Base-by-base conservation (phyloP, 331 rosid genomes). In the Pyrus hybrid region DNA sequence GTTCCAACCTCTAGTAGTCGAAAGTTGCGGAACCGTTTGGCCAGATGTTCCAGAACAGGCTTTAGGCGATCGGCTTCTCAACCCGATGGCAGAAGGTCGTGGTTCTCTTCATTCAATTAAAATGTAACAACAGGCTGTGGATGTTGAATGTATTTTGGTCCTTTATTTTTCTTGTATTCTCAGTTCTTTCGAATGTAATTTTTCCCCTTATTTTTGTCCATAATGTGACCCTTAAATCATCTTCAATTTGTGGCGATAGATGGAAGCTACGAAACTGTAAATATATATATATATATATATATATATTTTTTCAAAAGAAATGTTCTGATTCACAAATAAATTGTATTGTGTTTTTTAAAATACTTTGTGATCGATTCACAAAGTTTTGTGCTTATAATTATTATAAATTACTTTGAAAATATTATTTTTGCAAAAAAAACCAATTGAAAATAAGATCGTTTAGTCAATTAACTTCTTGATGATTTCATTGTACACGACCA, bases 41-140 rank as follows among this genome's bases (percentile, higher is more conserved):
- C 79, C 3, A 82, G 88, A 65, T 85, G 87, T 83, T 87, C 87
- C 26, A 82, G 87, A 73, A 69, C 90, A 13, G 86, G 91, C 20
- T 84, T 88, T 47, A 63, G 86, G 66, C 83, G 90, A 51, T 62
- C 94, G 2, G 45, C 88, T 62, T 91, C 91, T 63, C 88, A 78
- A 8, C 45, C 80, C 0, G 96, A 84, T 65, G 85, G 85, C 57
- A 80, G 87, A 71, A 87, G 88, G 79, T 79, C 93, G 22, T 90
- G 96, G 93, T 82, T 85, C 76, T 88, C 93, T 83, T 85, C 97
- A 8, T 80, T 90, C 65, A 88, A 89, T 76, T 97, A 90, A 25
- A 87, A 88, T 43, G 96, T 88, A 68, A 72, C 83, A 18, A 77
- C 89, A 0, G 88, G 83, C 64, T 72, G 68, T 76, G 84, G 85